Base-by-base conservation (phyloP, 805 yeast species). In the Candida sanyiensis region DNA sequence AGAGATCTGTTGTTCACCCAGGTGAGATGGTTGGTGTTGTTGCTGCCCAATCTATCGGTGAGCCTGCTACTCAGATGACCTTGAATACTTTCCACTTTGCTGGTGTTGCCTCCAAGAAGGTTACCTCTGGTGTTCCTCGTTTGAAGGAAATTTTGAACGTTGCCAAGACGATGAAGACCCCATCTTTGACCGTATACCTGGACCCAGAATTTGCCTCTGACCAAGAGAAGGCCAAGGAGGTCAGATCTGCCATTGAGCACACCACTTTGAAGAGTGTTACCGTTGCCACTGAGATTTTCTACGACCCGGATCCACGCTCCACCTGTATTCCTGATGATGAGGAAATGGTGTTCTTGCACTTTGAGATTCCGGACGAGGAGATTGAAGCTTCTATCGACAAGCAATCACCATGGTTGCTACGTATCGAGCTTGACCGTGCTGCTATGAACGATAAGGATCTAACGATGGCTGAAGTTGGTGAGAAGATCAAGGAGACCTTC, bases 21-120 rank as follows among this genome's bases (percentile, higher is more conserved):
- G 97, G 97, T 72, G 97, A 89, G 61, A 89, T 89, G 96, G 97
- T 89, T 42, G 97, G 97, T 70, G 95, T 89, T 37, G 75, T 89
- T 56, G 97, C 97, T 38, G 96, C 97, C 2, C 97, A 89, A 69
- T 86, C 96, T 24, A 88, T 88, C 66, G 97, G 97, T 69, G 97
- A 88, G 61, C 97, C 97, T 36, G 96, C 96, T 25, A 88, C 97
- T 23, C 97, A 88, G 64, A 88, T 88, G 97, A 88, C 97, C 3
- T 73, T 88, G 65, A 88, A 88, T 58, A 88, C 97, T 51, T 88
- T 87, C 88, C 96, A 87, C 70, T 87, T 86, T 70, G 96, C 96
- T 15, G 96, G 96, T 81, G 96, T 88, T 44, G 88, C 95, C 25
- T 85, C 95, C 4, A 88, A 87, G 80, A 87, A 87, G 63, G 96